These are phyloP conservation scores for Pseudocercospora vitis DNA, from an alignment of 2,329 filamentous ascomycete species.

Conservation along the genomic window DNA sequence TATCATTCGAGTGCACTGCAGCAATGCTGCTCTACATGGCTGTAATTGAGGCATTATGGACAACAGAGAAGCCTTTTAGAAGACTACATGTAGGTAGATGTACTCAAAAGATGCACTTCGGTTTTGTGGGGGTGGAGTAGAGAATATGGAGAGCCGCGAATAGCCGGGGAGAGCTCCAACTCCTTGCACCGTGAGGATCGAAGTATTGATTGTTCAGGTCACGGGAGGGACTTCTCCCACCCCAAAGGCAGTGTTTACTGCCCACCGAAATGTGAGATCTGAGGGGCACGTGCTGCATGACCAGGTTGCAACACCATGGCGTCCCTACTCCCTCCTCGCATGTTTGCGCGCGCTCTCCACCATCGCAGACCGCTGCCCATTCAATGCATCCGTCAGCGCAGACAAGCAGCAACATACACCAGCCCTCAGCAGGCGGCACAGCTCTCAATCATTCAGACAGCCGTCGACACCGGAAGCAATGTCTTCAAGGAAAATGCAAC, in stretches of 20 bases:
- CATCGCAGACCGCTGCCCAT: conserved; percentile 16
- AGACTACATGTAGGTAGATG: no score
- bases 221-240: no score
- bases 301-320: conserved; percentile 14
- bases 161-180: background rate
- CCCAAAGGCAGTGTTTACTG: background rate
- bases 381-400: conserved; percentile 27
- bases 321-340: conserved; percentile 17
- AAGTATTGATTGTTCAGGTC: no score
- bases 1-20: conserved; percentile 21
- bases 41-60: conserved; percentile 25
- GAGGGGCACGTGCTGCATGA: background rate
- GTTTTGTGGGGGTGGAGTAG: conserved; percentile 1
- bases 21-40: conserved; percentile 30
- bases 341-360: conserved; percentile 19
- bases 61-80: conserved; percentile 2
- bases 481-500: conserved; percentile 79
- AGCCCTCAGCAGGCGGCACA: conserved; percentile 78
- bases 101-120: no score
- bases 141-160: background rate
- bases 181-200: background rate
- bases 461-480: conserved; percentile 72
- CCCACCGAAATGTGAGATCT: conserved; percentile 1
- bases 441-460: conserved; percentile 74
- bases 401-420: conserved; percentile 71